Evolutionary conservation across 148 eudicot genomes (phyloP).

Genomic region (Gaultheria prostrata): DNA sequence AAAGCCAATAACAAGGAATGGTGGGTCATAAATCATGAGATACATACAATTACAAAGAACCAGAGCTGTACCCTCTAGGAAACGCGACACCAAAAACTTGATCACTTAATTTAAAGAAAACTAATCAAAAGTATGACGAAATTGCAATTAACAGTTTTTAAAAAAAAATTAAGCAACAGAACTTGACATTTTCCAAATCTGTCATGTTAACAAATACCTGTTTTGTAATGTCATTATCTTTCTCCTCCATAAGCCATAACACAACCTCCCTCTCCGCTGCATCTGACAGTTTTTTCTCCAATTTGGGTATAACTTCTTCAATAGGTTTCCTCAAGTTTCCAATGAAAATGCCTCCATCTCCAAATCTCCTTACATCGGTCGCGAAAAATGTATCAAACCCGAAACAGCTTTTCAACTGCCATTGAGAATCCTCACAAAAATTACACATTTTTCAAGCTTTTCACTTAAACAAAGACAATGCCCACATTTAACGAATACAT

Average conservation of each 20-base stretch:
- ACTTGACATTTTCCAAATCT: neutral
- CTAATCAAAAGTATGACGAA: neutral
- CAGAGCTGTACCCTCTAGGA: neutral
- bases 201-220: constrained; percentile 42
- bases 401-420: constrained; percentile 79
- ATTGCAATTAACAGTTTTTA: neutral
- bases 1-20: neutral
- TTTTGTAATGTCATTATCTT: constrained; percentile 71
- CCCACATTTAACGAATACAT: neutral
- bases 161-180: neutral
- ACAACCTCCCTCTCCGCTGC: constrained; percentile 87
- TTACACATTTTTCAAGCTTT: neutral
- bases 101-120: neutral
- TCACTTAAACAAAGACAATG: neutral
- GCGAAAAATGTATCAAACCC: constrained; percentile 92
- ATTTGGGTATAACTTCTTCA: constrained; percentile 77
- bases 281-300: constrained; percentile 80
- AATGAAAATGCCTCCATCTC: constrained; percentile 92
- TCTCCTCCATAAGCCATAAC: constrained; percentile 96
- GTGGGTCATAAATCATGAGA: neutral
- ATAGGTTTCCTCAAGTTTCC: constrained; percentile 89
- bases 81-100: neutral
- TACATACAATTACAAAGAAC: neutral
- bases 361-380: constrained; percentile 90
- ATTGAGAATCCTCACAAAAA: constrained; percentile 10